These are phyloP conservation scores for Coprinopsis sp. DNA, from an alignment of 768 basidiomycete species.

Conservation along the genomic window DNA sequence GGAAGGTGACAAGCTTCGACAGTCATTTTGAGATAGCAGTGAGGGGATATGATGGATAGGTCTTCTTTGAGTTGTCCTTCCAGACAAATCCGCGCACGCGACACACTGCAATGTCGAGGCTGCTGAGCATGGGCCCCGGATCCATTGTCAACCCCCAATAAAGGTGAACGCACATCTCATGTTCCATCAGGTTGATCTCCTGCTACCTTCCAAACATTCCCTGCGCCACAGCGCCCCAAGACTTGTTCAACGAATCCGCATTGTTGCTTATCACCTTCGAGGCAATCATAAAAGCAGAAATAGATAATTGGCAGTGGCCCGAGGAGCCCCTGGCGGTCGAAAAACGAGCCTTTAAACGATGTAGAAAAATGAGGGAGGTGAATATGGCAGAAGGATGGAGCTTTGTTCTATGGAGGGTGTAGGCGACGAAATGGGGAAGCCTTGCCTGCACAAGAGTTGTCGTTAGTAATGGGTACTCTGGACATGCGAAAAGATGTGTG, in stretches of 20 bases:
- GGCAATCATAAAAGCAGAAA: constrained; percentile 44
- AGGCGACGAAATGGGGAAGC: constrained; percentile 69
- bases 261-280: background rate
- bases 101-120: too few species aligned
- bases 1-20: too few species aligned
- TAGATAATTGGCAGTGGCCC: constrained; percentile 76
- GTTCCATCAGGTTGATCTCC: constrained; percentile 89
- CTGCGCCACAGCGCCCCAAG: constrained; percentile 3
- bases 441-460: constrained; percentile 47
- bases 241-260: constrained; percentile 4
- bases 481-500: constrained; percentile 70
- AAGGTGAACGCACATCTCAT: constrained; percentile 64
- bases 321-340: constrained; percentile 78
- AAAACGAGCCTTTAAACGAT: constrained; percentile 79
- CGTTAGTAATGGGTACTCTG: constrained; percentile 56
- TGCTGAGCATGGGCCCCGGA: too few species aligned
- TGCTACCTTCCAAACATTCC: constrained; percentile 34
- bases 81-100: too few species aligned
- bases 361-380: too few species aligned
- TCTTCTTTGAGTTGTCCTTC: too few species aligned
- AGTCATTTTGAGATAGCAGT: too few species aligned
- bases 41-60: too few species aligned
- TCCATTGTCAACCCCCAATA: constrained; percentile 82
- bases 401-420: too few species aligned
- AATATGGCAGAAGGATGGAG: too few species aligned